Evolutionary conservation across 208 protist species (phyloP), one percentile per base, ranked within the genome.

Genomic region (Acanthamoeba healyi): DNA sequence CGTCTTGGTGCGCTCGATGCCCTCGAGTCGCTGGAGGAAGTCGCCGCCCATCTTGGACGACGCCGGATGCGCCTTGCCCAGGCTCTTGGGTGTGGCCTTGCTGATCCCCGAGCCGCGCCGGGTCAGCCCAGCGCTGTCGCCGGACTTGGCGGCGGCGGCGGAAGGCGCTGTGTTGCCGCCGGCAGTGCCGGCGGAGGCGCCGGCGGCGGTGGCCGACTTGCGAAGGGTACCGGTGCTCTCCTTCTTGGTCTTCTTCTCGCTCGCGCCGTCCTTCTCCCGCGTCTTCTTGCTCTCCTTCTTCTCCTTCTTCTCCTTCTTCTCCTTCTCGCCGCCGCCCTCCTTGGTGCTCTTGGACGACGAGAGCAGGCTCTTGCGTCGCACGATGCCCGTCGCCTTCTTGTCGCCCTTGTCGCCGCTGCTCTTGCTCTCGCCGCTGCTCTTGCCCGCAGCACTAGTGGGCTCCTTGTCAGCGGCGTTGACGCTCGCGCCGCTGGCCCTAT

Each of bases 11-110:
- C 51, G 51, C 82, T 89, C 82, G 56, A 89, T 89, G 51, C 56
- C 51, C 56, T 89, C 82, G 15, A 89, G 82, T 14, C 51, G 56
- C 46, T 89, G 46, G 42, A 89, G 46, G 82, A 89, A 89, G 46
- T 89, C 56, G 14, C 56, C 82, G 29, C 82, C 82, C 46, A 89
- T 32, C 56, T 89, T 89, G 29, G 38, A 42, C 26, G 72, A 81
- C 22, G 72, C 72, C 72, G 19, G 9, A 7, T 34, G 22, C 7
- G 72, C 72, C 72, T 49, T 42, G 38, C 72, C 72, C 17, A 89
- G 46, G 32, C 56, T 89, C 82, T 89, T 89, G 36, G 82, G 82
- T 29, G 82, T 92, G 87, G 87, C 87, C 58, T 92, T 77, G 63
- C 38, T 88, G 81, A 63, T 65, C 46, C 38, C 49, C n/a, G 51